A percentile compares a stretch with the other conserved stretches of the same genome.
These are phyloP conservation scores for Hyaloscypha hepaticicola DNA, from an alignment of 495 filamentous ascomycete species.

Conservation along the genomic window DNA sequence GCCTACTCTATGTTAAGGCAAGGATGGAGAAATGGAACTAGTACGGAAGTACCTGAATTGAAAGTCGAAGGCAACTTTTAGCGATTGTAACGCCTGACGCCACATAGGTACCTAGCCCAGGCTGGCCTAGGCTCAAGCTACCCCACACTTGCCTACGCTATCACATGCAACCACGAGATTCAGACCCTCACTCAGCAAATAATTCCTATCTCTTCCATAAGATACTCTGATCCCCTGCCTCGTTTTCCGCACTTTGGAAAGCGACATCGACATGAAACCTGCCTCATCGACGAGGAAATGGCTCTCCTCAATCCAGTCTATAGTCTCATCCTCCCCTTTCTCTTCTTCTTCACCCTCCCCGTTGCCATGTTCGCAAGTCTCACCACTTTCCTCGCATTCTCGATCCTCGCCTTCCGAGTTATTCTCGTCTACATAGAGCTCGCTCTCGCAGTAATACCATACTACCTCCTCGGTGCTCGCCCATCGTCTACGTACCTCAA, in stretches of 20 bases:
- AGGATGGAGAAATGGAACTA: neutral
- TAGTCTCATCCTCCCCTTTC: conserved; percentile 55
- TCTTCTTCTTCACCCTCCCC: conserved; percentile 66
- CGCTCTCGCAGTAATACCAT: conserved; percentile 54
- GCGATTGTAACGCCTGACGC: neutral
- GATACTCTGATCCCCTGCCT: neutral
- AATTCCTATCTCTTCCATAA: neutral
- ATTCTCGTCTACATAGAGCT: conserved; percentile 70
- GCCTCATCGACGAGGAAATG: conserved; percentile 34
- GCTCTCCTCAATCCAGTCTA: conserved; percentile 46
- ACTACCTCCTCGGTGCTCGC: conserved; percentile 50
- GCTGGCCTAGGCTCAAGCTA: conserved; percentile 1
- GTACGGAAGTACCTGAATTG: neutral
- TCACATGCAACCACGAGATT: conserved; percentile 6
- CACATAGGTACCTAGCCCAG: neutral
- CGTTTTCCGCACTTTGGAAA: neutral
- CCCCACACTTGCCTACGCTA: neutral
- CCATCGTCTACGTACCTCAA: conserved; percentile 24
- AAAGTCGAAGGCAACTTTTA: too few species aligned
- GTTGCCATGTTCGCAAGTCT: conserved; percentile 66
- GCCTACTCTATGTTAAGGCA: neutral
- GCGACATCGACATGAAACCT: neutral
- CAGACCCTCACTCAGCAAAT: neutral
- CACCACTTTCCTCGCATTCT: conserved; percentile 65
- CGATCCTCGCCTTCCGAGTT: conserved; percentile 62